Evolutionary conservation across 495 filamentous ascomycete species (phyloP).

Genomic region (Penicillium longicatenatum): DNA sequence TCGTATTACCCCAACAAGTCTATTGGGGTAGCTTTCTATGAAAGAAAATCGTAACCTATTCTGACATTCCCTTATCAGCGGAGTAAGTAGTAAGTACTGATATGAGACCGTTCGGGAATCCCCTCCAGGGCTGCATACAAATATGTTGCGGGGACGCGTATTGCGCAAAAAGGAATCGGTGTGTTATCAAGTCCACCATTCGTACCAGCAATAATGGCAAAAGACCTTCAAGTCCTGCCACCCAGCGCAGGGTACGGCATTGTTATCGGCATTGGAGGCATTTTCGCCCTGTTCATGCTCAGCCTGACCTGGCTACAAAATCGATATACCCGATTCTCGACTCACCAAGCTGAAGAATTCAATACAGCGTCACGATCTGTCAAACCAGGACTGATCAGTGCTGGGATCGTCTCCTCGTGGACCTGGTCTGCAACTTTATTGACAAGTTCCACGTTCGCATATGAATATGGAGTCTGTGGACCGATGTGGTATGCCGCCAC

Average conservation of each 20-base stretch:
- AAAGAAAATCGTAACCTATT: conserved; percentile 6
- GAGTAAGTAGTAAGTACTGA: neutral
- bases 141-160: neutral
- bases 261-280: conserved; percentile 50
- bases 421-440: conserved; percentile 49
- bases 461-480: conserved; percentile 50
- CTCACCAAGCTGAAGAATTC: conserved; percentile 41
- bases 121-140: neutral
- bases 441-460: conserved; percentile 48
- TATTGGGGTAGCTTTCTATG: neutral
- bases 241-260: conserved; percentile 48
- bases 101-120: neutral
- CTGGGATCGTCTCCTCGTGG: conserved; percentile 51
- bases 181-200: neutral
- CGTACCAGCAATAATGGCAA: conserved; percentile 11
- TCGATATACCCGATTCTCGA: conserved; percentile 49
- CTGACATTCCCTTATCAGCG: conserved; percentile 1
- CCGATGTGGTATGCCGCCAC: conserved; percentile 49
- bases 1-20: neutral
- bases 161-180: neutral
- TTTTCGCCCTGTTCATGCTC: conserved; percentile 48
- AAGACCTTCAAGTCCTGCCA: conserved; percentile 29
- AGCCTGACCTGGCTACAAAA: conserved; percentile 48
- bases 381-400: conserved; percentile 51
- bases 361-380: conserved; percentile 50